A percentile compares a stretch with the other conserved stretches of the same genome.
Evolutionary conservation across 805 yeast genomes (phyloP).

Genomic region (Saccharomycopsis synnaedendra): DNA sequence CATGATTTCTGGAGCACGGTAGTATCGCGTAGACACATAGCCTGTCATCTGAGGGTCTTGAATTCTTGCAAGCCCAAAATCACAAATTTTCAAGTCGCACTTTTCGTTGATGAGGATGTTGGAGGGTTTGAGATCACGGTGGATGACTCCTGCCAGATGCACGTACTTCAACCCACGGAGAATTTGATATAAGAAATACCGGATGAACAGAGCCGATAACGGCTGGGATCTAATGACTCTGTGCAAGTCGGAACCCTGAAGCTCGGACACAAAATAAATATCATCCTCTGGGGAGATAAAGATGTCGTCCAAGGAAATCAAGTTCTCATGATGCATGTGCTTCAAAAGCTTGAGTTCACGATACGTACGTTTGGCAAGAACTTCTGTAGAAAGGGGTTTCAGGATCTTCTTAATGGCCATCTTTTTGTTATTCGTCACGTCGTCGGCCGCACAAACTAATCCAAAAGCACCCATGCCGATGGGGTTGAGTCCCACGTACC

Average conservation of each 20-base stretch:
- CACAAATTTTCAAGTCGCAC: slow-evolving; percentile 86
- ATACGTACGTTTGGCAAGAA: slow-evolving; percentile 91
- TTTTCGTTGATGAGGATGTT: slow-evolving; percentile 80
- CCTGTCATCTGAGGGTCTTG: slow-evolving; percentile 99
- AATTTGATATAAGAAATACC: slow-evolving; percentile 92
- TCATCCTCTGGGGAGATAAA: slow-evolving; percentile 92
- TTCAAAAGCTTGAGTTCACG: slow-evolving; percentile 89
- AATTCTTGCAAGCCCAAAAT: slow-evolving; percentile 90
- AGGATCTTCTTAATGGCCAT: slow-evolving; percentile 96
- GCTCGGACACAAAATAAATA: slow-evolving; percentile 89
- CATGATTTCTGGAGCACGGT: slow-evolving; percentile 98
- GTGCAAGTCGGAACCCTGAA: slow-evolving; percentile 95
- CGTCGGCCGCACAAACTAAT: slow-evolving; percentile 91
- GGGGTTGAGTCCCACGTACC: slow-evolving; percentile 88
- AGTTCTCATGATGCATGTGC: slow-evolving; percentile 88
- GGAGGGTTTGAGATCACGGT: slow-evolving; percentile 78
- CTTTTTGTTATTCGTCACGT: slow-evolving; percentile 69
- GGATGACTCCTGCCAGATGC: slow-evolving; percentile 87
- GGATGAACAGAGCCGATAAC: slow-evolving; percentile 90
- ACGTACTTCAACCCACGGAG: slow-evolving; percentile 81
- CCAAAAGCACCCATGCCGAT: slow-evolving; percentile 99
- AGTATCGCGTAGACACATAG: slow-evolving; percentile 89
- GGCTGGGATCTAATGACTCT: slow-evolving; percentile 87
- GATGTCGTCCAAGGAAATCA: slow-evolving; percentile 86
- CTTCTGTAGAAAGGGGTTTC: slow-evolving; percentile 94